These are phyloP conservation scores for Cyberlindnera mycetangii DNA, from an alignment of 805 yeast species.

Conservation along the genomic window DNA sequence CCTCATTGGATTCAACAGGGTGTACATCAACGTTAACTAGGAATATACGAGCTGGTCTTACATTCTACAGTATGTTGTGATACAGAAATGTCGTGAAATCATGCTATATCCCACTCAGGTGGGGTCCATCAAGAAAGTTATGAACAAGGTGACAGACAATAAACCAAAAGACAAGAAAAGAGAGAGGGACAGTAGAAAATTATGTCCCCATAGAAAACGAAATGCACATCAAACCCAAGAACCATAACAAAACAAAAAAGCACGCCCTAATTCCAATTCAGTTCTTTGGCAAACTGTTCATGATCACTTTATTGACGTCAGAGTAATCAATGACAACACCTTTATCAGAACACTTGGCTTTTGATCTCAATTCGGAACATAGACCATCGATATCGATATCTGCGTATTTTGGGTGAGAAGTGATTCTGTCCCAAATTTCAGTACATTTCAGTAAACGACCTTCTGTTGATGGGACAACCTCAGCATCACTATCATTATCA, in stretches of 20 bases:
- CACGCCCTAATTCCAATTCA: background rate
- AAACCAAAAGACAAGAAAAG: background rate
- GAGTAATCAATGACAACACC: slow-evolving; percentile 85
- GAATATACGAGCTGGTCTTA: too few relatives aligned
- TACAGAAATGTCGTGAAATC: background rate
- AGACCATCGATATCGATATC: slow-evolving; percentile 93
- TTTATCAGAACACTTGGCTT: slow-evolving; percentile 91
- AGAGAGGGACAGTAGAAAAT: background rate
- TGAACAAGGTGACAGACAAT: background rate
- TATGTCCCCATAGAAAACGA: background rate
- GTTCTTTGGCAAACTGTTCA: slow-evolving; percentile 9
- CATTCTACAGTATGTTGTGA: background rate
- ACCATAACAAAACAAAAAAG: background rate
- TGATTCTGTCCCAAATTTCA: slow-evolving; percentile 94
- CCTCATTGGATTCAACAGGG: slow-evolving; percentile 20
- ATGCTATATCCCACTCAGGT: background rate
- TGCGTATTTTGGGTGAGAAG: slow-evolving; percentile 89
- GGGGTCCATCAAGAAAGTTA: background rate
- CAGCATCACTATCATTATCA: slow-evolving; percentile 27
- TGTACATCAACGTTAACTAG: slow-evolving; percentile 23
- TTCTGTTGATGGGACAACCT: slow-evolving; percentile 70
- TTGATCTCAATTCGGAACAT: slow-evolving; percentile 82
- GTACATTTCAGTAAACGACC: slow-evolving; percentile 67
- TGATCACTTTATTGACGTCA: slow-evolving; percentile 64
- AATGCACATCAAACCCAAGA: too few relatives aligned